Conservation (phyloP, 1,284 basidiomycete species). For the Melampsora americana region DNA sequence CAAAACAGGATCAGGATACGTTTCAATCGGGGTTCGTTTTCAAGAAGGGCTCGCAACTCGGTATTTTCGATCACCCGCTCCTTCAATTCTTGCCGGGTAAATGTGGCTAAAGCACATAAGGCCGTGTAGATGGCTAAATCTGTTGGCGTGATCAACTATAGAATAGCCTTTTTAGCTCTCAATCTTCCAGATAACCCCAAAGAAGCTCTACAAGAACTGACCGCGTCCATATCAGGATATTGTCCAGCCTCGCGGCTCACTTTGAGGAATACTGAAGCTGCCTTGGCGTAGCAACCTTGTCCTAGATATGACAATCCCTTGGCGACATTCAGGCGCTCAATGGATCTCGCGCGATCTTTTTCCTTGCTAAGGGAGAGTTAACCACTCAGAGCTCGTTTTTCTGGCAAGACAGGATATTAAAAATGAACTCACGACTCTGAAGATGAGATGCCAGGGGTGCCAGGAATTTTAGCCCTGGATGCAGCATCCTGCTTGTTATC, state of each 20-base stretch:
- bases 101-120: constrained; percentile 72
- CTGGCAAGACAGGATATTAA: constrained; percentile 48
- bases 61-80: constrained; percentile 66
- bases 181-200: background rate
- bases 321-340: constrained; percentile 67
- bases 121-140: constrained; percentile 81
- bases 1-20: constrained; percentile 78
- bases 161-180: background rate
- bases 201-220: background rate
- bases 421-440: constrained; percentile 48
- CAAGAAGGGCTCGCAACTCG: constrained; percentile 70
- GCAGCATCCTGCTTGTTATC: constrained; percentile 47
- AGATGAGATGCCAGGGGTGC: constrained; percentile 17
- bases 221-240: constrained; percentile 1
- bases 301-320: constrained; percentile 70
- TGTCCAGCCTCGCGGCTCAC: constrained; percentile 21
- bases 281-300: constrained; percentile 69
- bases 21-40: constrained; percentile 76
- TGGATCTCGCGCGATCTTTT: constrained; percentile 47
- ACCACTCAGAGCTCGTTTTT: constrained; percentile 57
- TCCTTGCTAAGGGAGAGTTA: constrained; percentile 47
- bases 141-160: constrained; percentile 67
- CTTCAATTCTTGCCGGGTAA: constrained; percentile 68
- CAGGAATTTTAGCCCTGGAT: constrained; percentile 46
- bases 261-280: constrained; percentile 67